Evolutionary conservation across 106 monocot species (phyloP), one percentile per base, ranked within the genome.

Genomic region (Platanthera guangdongensis): DNA sequence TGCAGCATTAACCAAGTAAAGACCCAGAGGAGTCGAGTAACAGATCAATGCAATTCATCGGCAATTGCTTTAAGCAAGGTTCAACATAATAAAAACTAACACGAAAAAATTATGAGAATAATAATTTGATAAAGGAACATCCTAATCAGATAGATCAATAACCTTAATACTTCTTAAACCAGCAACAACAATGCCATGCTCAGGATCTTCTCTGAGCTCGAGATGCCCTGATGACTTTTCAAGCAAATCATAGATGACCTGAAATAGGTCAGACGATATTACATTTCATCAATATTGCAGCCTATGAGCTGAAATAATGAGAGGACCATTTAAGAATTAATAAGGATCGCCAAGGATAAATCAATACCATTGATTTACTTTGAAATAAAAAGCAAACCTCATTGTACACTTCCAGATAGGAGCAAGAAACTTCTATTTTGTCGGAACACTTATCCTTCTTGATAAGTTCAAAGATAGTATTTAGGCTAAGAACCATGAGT

Each of bases 181-280:
- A 52, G 97, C 91, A 85, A 99, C 97, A 48, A 88, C 53, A 57
- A 99, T 94, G 68, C 97, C 97, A 79, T 89, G 77, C 71, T 83
- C 86, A 60, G 97, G 97, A 79, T 99, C 97, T 88, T 99, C 97
- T 82, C 97, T 87, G 48, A 99, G 91, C 75, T 99, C 97, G 77
- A 99, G 83, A 74, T 99, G 94, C 49, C 85, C 94, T 32, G 97
- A 99, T 68, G 91, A 92, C 68, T 94, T 99, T 75, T 94, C 97
- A 73, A 99, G 94, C 82, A 99, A 83, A 84, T 99, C 97, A 81
- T 99, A 99, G 63, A 99, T 99, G 79, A 99, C 97, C 97, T 99
- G 70, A 14, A 85, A 70, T 57, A 78, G 12, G 18, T 21, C 18
- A 77, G 68, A 62, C 67, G 76, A 52, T 69, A 68, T 52, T 28